phyloP scores from a whole-genome alignment of 208 protist species.

The Tritrichomonas musculus region DNA sequence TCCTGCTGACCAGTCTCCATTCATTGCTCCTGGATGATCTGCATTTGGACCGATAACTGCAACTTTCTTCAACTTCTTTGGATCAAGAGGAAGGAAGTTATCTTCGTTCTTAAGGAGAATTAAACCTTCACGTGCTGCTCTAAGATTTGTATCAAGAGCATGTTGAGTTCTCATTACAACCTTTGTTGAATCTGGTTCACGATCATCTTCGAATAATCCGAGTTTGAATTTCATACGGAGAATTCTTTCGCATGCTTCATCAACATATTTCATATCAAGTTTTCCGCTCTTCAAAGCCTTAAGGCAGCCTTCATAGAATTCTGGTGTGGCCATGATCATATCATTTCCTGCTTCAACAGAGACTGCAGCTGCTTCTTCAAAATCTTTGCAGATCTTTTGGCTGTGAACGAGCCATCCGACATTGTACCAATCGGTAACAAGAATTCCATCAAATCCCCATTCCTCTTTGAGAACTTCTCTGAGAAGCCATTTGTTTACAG shows the following conservation, averaged over 20 bases:
- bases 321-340: not conserved
- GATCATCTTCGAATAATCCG: slow-evolving; percentile 12
- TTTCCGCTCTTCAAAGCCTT: not conserved
- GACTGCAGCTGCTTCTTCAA: not conserved
- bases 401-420: slow-evolving; percentile 3
- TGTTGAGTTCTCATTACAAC: not conserved
- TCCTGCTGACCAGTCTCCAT: not conserved
- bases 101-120: slow-evolving; percentile 42
- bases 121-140: slow-evolving; percentile 35
- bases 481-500: not conserved
- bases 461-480: not conserved
- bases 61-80: not conserved
- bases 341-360: not conserved
- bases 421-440: slow-evolving; percentile 47
- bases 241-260: not conserved
- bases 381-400: slow-evolving; percentile 12
- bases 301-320: not conserved
- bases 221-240: not conserved
- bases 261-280: not conserved
- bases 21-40: not conserved
- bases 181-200: not conserved
- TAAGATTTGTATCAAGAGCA: slow-evolving; percentile 34
- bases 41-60: not conserved
- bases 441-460: slow-evolving; percentile 48
- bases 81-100: not conserved